Percentiles rank a stretch among this genome's conserved stretches.
Evolutionary conservation across 208 protist species (phyloP).

Genomic region (Perkinsela sp.): DNA sequence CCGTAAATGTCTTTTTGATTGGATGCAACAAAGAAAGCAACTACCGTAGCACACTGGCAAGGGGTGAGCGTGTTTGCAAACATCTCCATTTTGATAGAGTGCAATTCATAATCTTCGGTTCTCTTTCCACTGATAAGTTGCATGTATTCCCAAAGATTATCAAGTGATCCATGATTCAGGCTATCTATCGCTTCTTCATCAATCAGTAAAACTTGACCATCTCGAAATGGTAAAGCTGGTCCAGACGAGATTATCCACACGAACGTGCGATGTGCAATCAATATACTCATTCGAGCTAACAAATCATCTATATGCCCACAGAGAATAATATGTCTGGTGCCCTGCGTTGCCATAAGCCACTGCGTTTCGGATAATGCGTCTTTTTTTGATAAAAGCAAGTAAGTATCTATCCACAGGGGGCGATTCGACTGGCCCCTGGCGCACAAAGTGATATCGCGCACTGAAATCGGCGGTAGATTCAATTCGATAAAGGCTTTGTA

Average conservation of each 20-base stretch:
- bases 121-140: no score
- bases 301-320: not conserved
- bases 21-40: not conserved
- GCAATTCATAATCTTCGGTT: not conserved
- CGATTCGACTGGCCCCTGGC: no score
- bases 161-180: no score
- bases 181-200: no score
- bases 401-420: not conserved
- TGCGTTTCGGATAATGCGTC: not conserved
- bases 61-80: not conserved
- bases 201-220: no score
- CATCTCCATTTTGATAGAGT: not conserved
- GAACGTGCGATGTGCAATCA: not conserved
- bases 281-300: not conserved
- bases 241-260: not conserved
- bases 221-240: not conserved
- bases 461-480: no score
- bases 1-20: not conserved
- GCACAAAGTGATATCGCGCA: no score
- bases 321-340: not conserved
- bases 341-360: not conserved
- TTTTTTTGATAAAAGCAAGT: not conserved
- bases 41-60: not conserved
- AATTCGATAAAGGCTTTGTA: no score
- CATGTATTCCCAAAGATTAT: no score